phyloP scores from a whole-genome alignment of 1,284 basidiomycete species.

The Papiliotrema fonsecae region DNA sequence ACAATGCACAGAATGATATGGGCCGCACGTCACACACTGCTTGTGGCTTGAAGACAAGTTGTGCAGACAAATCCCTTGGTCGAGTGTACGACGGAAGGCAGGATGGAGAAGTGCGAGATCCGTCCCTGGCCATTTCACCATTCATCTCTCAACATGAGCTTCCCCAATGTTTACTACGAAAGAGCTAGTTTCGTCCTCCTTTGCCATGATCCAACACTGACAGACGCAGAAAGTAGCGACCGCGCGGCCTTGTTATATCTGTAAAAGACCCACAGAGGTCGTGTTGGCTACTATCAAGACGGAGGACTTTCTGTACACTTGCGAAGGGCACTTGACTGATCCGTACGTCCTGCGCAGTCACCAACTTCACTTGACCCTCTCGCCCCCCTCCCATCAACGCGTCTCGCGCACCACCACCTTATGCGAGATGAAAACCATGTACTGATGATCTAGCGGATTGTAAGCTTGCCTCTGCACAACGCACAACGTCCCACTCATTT shows the following conservation, averaged over 20 bases:
- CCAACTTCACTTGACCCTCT: neutral
- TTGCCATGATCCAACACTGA: neutral
- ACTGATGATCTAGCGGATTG: neutral
- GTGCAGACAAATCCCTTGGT: too few relatives aligned
- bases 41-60: too few relatives aligned
- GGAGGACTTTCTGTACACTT: conserved; percentile 46
- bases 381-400: too few relatives aligned
- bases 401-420: too few relatives aligned
- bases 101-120: too few relatives aligned
- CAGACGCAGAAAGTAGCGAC: conserved; percentile 41
- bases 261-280: conserved; percentile 37
- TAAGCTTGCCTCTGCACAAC: neutral
- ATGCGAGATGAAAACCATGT: too few relatives aligned
- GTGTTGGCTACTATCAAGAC: conserved; percentile 44
- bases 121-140: too few relatives aligned
- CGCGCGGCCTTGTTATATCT: conserved; percentile 43
- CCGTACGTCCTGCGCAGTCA: conserved; percentile 23
- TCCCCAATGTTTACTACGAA: conserved; percentile 47
- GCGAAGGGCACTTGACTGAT: conserved; percentile 43
- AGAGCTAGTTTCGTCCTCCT: conserved; percentile 20
- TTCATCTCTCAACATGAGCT: conserved; percentile 1
- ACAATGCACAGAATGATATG: too few relatives aligned
- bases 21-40: too few relatives aligned
- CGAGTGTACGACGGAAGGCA: too few relatives aligned
- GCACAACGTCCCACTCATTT: neutral